Evolutionary conservation across 1,139 yeast genomes (phyloP).

Genomic region (Schizosaccharomyces versatilis): DNA sequence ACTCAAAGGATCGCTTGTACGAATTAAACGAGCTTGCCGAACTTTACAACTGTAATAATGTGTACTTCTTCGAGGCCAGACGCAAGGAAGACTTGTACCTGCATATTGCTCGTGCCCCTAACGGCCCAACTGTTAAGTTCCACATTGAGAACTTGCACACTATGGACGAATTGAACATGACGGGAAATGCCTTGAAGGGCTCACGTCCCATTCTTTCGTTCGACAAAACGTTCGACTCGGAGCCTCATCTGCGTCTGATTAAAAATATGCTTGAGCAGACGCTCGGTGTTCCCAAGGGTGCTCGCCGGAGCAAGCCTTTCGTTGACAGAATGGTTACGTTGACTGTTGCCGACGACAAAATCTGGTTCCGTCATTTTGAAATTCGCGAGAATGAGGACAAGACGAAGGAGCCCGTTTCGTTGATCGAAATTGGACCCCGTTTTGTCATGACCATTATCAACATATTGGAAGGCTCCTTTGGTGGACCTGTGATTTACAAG

Average conservation of each 20-base stretch:
- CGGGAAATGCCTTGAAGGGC: conserved; percentile 89
- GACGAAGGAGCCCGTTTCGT: conserved; percentile 25
- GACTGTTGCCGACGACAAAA: conserved; percentile 74
- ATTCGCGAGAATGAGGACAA: conserved; percentile 34
- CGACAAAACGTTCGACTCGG: conserved; percentile 48
- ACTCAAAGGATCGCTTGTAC: conserved; percentile 69
- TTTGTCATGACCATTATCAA: conserved; percentile 82
- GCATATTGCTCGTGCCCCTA: conserved; percentile 92
- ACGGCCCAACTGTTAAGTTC: conserved; percentile 90
- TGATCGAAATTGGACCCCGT: conserved; percentile 93
- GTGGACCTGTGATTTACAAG: conserved; percentile 94
- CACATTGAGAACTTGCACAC: conserved; percentile 87
- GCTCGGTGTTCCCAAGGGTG: conserved; percentile 89
- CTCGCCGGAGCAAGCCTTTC: conserved; percentile 89
- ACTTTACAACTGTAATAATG: conserved; percentile 86
- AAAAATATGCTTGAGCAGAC: conserved; percentile 70
- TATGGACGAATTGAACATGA: conserved; percentile 82
- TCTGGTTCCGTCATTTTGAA: conserved; percentile 92
- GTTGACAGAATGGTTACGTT: conserved; percentile 87
- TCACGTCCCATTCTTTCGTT: conserved; percentile 88
- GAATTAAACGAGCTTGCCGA: conserved; percentile 92
- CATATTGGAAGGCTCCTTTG: conserved; percentile 85
- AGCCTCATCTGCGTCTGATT: conserved; percentile 46
- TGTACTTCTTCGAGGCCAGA: conserved; percentile 84
- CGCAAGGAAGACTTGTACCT: conserved; percentile 87